Evolutionary conservation across 148 eudicot genomes (phyloP), one percentile per base, ranked within the genome.

Genomic region (Vaccinium corymbosum): DNA sequence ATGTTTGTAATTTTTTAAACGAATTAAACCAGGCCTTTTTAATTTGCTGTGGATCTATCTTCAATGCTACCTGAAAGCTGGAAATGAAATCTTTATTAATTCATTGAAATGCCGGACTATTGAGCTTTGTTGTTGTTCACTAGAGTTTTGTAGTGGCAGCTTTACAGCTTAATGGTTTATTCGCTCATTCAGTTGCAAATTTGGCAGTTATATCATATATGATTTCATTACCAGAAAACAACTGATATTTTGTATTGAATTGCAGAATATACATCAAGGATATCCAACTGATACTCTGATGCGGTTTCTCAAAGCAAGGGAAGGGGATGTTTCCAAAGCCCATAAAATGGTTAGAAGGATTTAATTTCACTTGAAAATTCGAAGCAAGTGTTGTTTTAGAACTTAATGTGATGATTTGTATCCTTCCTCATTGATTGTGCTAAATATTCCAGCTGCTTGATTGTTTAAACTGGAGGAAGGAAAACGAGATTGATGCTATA

Each of bases 261-360:
- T 88, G 42, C 94, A 95, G 98, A 93, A 92, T 87, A 52, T 94
- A 88, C 98, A 95, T 90, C 93, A 91, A 86, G 96, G 98, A 27
- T 90, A 86, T 80, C 87, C 88, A 82, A 90, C 79, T 74, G 98
- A 92, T 83, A 89, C 87, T 81, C 68, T 89, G 76, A 53, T 82
- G 59, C 93, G 98, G 75, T 95, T 95, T 88, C 92, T 95, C 48
- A 95, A 89, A 89, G 98, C 96, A 85, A 91, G 98, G 86, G 98
- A 95, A 75, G 92, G 98, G 87, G 89, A 89, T 91, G 90, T 94
- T 84, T 86, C 89, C 51, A 93, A 95, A 84, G 98, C 98, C 55
- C 91, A 93, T 78, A 89, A 89, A 87, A 95, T 95, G 98, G 98
- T 95, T 62, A 62, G 92, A 62, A 73, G 74, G 74, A 48, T n/a